A percentile compares a stretch with the other conserved stretches of the same genome.
Evolutionary conservation across 805 yeast species (phyloP).

Genomic region (Candida piceae): DNA sequence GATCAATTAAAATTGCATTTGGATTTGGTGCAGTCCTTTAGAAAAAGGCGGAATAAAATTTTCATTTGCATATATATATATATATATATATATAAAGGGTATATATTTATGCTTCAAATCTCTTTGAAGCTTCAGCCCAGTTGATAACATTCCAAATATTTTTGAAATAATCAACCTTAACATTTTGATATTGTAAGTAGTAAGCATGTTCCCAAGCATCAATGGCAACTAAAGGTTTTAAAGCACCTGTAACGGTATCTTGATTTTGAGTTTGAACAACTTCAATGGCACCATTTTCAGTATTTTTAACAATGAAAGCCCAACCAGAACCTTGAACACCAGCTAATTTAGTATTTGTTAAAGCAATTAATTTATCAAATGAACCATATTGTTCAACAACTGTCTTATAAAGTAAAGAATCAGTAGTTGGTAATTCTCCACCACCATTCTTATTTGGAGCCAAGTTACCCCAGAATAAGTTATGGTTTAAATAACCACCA

Average conservation of each 20-base stretch:
- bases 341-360: constrained; percentile 68
- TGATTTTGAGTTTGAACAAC: constrained; percentile 81
- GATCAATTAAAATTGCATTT: constrained; percentile 84
- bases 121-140: constrained; percentile 85
- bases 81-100: neutral
- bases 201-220: constrained; percentile 98
- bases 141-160: constrained; percentile 92
- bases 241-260: constrained; percentile 71
- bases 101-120: constrained; percentile 41
- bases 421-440: constrained; percentile 57
- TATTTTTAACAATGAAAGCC: constrained; percentile 86
- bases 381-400: constrained; percentile 65
- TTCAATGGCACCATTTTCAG: constrained; percentile 67
- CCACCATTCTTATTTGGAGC: constrained; percentile 76
- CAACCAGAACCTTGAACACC: constrained; percentile 95
- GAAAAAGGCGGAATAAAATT: too few species aligned
- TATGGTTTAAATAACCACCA: constrained; percentile 87
- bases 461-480: constrained; percentile 81
- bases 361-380: constrained; percentile 57
- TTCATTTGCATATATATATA: too few species aligned
- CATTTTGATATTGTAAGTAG: constrained; percentile 89
- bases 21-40: constrained; percentile 92
- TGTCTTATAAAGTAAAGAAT: constrained; percentile 54
- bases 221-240: constrained; percentile 76
- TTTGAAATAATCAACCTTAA: constrained; percentile 86